phyloP scores from a whole-genome alignment of 179 eudicot genomes.

The Camellia oleifera region DNA sequence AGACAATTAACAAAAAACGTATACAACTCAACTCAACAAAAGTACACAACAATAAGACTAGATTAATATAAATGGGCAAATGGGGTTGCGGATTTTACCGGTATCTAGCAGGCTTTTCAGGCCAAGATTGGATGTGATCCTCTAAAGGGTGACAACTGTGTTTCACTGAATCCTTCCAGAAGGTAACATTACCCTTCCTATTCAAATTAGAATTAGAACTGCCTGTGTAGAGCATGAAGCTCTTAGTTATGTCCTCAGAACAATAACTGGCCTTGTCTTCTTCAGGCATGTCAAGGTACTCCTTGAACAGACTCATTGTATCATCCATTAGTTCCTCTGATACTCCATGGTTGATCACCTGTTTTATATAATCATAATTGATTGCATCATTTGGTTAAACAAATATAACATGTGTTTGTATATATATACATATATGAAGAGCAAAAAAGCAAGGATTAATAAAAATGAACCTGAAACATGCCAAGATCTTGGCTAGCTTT shows the following conservation, averaged over 20 bases:
- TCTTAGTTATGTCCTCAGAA: constrained; percentile 46
- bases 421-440: too few species aligned
- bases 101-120: constrained; percentile 42
- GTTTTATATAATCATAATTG: neutral
- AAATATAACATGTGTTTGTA: too few species aligned
- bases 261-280: constrained; percentile 56
- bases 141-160: constrained; percentile 26
- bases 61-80: neutral
- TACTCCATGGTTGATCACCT: constrained; percentile 74
- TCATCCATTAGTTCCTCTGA: constrained; percentile 16
- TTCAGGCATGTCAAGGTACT: constrained; percentile 41
- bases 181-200: constrained; percentile 28
- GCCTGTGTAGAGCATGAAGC: constrained; percentile 30
- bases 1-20: neutral
- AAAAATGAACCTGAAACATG: too few species aligned
- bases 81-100: constrained; percentile 21
- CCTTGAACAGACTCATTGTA: too few species aligned
- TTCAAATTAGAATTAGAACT: constrained; percentile 18
- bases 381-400: too few species aligned
- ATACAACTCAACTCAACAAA: neutral
- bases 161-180: constrained; percentile 40
- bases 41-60: neutral
- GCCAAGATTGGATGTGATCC: constrained; percentile 27
- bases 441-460: too few species aligned
- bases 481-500: too few species aligned